phyloP scores from a whole-genome alignment of 192 early-diverging fungal species.

The Backusella psychrophila region DNA sequence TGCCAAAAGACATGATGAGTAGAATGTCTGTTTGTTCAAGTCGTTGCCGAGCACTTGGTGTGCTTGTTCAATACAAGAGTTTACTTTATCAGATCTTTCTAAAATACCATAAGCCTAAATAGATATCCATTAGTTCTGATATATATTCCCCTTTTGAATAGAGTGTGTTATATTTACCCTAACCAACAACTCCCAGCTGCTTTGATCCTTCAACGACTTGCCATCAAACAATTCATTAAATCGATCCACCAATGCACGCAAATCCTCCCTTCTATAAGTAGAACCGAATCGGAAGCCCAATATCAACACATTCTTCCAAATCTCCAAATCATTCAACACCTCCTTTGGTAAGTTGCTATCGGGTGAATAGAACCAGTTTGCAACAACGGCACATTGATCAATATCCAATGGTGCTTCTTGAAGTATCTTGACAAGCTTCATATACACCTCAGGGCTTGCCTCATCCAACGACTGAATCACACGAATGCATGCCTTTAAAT shows the following conservation, averaged over 20 bases:
- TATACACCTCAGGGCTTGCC: conserved; percentile 9
- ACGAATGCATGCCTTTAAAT: conserved; percentile 10
- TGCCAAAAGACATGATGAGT: conserved; percentile 5
- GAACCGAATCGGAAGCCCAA: conserved; percentile 17
- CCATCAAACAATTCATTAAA: conserved; percentile 15
- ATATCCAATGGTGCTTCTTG: conserved; percentile 13
- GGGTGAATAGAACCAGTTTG: conserved; percentile 17
- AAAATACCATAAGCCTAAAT: conserved; percentile 1
- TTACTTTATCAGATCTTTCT: neutral
- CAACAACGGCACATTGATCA: conserved; percentile 18
- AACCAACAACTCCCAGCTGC: conserved; percentile 18
- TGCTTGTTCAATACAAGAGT: neutral
- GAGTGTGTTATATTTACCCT: conserved; percentile 12
- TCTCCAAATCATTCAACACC: conserved; percentile 5
- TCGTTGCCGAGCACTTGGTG: neutral
- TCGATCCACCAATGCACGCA: conserved; percentile 13
- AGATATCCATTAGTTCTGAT: neutral
- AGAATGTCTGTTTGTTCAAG: neutral
- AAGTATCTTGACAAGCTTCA: neutral
- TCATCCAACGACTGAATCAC: neutral
- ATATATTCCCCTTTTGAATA: neutral
- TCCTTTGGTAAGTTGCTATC: neutral
- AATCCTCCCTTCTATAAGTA: conserved; percentile 17
- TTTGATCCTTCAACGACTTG: neutral
- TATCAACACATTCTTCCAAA: conserved; percentile 28